Conservation (phyloP, 805 yeast species). For the Kregervanrija fluxuum region DNA sequence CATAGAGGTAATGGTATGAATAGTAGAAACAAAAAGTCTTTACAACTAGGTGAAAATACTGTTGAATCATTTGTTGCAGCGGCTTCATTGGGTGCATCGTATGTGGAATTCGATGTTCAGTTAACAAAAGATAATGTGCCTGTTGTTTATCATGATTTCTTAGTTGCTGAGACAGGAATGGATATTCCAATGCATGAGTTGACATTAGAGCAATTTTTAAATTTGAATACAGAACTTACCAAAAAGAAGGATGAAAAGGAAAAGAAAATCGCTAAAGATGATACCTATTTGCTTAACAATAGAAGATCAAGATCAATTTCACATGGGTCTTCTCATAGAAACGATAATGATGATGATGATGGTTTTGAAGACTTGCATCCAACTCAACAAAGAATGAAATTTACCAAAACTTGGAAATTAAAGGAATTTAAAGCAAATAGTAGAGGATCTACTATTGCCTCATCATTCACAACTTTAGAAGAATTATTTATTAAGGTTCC, state of each 20-base stretch:
- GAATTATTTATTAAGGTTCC: slow-evolving; percentile 83
- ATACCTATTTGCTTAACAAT: slow-evolving; percentile 22
- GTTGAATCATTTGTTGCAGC: slow-evolving; percentile 94
- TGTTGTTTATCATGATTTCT: slow-evolving; percentile 89
- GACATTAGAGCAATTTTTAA: slow-evolving; percentile 82
- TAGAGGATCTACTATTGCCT: slow-evolving; percentile 83
- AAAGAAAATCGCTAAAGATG: slow-evolving; percentile 20
- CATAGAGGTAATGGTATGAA: slow-evolving; percentile 95
- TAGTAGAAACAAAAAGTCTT: slow-evolving; percentile 56
- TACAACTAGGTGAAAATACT: slow-evolving; percentile 93
- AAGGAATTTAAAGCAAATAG: slow-evolving; percentile 90
- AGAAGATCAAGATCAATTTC: slow-evolving; percentile 33
- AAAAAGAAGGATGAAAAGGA: slow-evolving; percentile 11
- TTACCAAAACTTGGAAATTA: slow-evolving; percentile 81
- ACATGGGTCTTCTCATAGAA: slow-evolving; percentile 3
- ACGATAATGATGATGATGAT: background rate
- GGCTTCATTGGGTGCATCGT: slow-evolving; percentile 91
- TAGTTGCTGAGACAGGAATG: slow-evolving; percentile 91
- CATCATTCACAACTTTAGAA: slow-evolving; percentile 81
- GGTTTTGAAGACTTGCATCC: slow-evolving; percentile 29
- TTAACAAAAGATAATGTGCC: slow-evolving; percentile 87
- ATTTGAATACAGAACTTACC: slow-evolving; percentile 31
- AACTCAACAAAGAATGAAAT: slow-evolving; percentile 60
- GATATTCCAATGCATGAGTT: slow-evolving; percentile 94
- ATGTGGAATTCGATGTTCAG: slow-evolving; percentile 96